Percentiles rank a stretch among this genome's conserved stretches.
Conservation (phyloP, 257 asterid genomes). For the Lycium ferocissimum region DNA sequence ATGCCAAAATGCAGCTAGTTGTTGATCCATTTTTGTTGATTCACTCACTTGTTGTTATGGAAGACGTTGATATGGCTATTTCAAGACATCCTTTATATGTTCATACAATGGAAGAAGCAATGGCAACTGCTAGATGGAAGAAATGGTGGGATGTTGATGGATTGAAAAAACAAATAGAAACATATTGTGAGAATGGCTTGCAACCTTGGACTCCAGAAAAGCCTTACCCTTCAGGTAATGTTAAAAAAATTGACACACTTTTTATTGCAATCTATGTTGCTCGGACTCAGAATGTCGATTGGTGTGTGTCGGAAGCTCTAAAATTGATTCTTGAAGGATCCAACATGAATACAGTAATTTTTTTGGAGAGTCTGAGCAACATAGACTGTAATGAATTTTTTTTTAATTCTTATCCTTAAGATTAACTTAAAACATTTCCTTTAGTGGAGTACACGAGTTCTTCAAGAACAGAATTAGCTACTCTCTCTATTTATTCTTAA, state of each 20-base stretch:
- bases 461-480: too few species aligned
- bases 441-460: too few species aligned
- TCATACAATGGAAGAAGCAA: slow-evolving; percentile 88
- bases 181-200: slow-evolving; percentile 81
- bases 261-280: not conserved
- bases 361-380: too few species aligned
- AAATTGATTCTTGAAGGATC: too few species aligned
- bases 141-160: slow-evolving; percentile 87
- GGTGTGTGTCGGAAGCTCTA: too few species aligned
- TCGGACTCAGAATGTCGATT: too few species aligned
- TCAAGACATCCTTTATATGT: slow-evolving; percentile 76
- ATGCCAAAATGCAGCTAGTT: slow-evolving; percentile 85
- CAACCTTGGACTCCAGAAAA: slow-evolving; percentile 80
- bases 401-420: too few species aligned
- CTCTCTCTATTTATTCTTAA: not conserved
- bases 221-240: slow-evolving; percentile 82
- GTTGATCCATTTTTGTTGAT: slow-evolving; percentile 82
- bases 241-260: too few species aligned
- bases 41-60: slow-evolving; percentile 67
- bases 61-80: slow-evolving; percentile 79
- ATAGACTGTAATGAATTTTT: too few species aligned
- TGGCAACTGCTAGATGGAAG: slow-evolving; percentile 92
- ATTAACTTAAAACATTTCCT: too few species aligned
- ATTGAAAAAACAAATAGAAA: slow-evolving; percentile 77
- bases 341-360: too few species aligned